A percentile compares a stretch with the other conserved stretches of the same genome.
These are phyloP conservation scores for Puccinia triticina DNA, from an alignment of 1,284 basidiomycete species.

Conservation along the genomic window DNA sequence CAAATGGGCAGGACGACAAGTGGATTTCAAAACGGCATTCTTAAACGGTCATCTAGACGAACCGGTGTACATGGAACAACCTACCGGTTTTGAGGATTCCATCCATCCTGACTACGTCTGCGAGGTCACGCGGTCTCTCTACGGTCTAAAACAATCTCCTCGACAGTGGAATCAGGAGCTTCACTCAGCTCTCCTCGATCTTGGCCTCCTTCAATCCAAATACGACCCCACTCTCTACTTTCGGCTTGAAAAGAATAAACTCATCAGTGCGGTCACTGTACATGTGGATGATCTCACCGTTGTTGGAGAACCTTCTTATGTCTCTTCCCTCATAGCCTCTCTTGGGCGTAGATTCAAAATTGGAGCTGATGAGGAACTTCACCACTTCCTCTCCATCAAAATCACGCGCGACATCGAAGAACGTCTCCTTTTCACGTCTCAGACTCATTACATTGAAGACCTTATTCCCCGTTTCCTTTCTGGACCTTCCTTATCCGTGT, in stretches of 20 bases:
- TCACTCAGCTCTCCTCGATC: not conserved
- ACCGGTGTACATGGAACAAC: not conserved
- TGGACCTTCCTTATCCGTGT: too few species aligned
- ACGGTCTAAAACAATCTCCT: not conserved
- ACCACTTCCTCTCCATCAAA: not conserved
- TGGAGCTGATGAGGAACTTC: too few species aligned
- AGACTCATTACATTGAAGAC: not conserved
- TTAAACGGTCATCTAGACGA: not conserved
- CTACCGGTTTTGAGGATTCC: not conserved
- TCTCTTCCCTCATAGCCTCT: not conserved
- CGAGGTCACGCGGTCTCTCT: not conserved
- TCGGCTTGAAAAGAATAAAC: not conserved
- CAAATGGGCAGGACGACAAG: not conserved
- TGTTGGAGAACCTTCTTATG: not conserved
- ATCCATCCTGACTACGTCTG: not conserved
- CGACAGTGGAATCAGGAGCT: not conserved
- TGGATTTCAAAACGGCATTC: not conserved
- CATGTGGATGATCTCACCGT: conserved; percentile 17
- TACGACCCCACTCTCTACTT: conserved; percentile 21
- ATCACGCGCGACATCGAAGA: too few species aligned
- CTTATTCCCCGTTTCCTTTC: not conserved
- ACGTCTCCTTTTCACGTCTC: not conserved
- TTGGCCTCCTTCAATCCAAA: not conserved
- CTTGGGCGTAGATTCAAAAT: too few species aligned
- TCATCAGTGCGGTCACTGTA: too few species aligned